A percentile compares a stretch with the other conserved stretches of the same genome.
Conservation (phyloP, 805 yeast species). For the Kregervanrija pseudodelftensis region DNA sequence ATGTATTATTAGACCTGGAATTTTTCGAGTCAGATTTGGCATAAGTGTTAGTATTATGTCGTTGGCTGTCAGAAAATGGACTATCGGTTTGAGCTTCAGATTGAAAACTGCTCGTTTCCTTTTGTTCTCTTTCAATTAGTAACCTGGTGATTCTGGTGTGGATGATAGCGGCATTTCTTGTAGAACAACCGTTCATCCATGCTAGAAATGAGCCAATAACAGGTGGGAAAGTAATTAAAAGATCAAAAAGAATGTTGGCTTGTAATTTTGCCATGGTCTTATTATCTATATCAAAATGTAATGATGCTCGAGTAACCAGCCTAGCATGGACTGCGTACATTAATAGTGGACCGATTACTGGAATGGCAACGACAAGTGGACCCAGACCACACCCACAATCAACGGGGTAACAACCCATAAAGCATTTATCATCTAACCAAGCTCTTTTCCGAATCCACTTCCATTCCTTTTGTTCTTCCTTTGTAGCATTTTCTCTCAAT, state of each 20-base stretch:
- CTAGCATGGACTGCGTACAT: constrained; percentile 78
- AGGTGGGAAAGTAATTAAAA: constrained; percentile 72
- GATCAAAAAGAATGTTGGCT: constrained; percentile 67
- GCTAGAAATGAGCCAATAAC: constrained; percentile 68
- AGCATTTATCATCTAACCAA: constrained; percentile 81
- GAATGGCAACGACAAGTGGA: constrained; percentile 59
- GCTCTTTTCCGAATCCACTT: constrained; percentile 67
- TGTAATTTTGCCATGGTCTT: constrained; percentile 61
- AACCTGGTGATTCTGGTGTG: constrained; percentile 34
- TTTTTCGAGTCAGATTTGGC: neutral
- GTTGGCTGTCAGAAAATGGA: too few species aligned
- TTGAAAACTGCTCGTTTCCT: neutral
- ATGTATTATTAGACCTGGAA: neutral
- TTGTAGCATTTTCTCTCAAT: constrained; percentile 51
- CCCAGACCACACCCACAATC: constrained; percentile 77
- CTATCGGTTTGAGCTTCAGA: too few species aligned
- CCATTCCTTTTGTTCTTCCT: constrained; percentile 63
- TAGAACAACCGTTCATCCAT: constrained; percentile 82
- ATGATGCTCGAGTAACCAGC: constrained; percentile 53
- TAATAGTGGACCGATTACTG: constrained; percentile 75
- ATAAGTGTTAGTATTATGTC: neutral
- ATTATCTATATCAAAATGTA: constrained; percentile 48
- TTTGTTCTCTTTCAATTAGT: constrained; percentile 11
- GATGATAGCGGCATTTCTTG: constrained; percentile 79
- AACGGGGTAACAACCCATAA: constrained; percentile 69